Evolutionary conservation across 2,329 filamentous ascomycete genomes (phyloP), one percentile per base, ranked within the genome.

Genomic region (Fusarium udum): DNA sequence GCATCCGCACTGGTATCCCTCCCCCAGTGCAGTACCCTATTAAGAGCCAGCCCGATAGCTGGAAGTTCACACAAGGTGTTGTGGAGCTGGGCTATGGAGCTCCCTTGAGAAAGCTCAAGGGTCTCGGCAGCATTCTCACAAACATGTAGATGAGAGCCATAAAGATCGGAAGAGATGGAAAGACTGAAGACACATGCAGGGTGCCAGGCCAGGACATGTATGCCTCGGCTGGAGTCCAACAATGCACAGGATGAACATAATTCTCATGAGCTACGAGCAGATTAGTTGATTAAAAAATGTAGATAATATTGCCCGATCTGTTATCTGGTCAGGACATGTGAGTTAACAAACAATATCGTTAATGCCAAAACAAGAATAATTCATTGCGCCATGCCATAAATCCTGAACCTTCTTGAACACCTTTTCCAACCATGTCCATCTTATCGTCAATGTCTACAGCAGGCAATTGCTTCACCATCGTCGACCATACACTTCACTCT

Each of bases 21-120:
- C 87, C 87, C 4, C 90, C 92, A 10, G 88, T 97, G 75, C 91
- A 92, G 78, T 97, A 98, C 81, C 95, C 96, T 4, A 90, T 99
- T 22, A 80, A 81, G 22, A 88, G 90, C 78, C 90, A 91, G 67
- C 82, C 84, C 46, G 84, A 85, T 58, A 91, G 89, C n/a, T 94
- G 90, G 89, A 83, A 87, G 63, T 92, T 92, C 77, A 86, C 88
- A 3, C 87, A 84, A 71, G 90, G 88, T 2, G 85, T 92, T 11
- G 86, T 92, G 16, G 87, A 90, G 66, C 68, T 92, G 22, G 90
- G 90, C 15, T 92, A 92, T 77, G 89, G 86, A 12, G 64, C 79
- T 67, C 26, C 66, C 9, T 67, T 56, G 3, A 82, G 80, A 28
- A 87, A 86, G 80, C 58, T 82, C 26, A 75, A 78, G 58, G 86